Base-by-base conservation (phyloP, 805 yeast species). In the Ogataea kodamae region DNA sequence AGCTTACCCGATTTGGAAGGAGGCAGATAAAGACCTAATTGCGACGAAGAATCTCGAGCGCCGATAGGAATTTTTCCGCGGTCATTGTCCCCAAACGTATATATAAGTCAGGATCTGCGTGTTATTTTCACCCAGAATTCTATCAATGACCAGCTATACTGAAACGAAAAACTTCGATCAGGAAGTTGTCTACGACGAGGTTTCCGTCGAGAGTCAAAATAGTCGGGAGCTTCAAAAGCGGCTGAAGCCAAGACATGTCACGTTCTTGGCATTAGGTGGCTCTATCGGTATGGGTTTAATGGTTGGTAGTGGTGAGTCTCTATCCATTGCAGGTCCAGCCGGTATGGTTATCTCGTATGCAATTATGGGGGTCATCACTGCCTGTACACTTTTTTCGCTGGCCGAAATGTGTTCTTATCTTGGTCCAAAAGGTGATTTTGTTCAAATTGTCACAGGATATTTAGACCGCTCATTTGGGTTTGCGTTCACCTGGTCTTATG, bases 331-430 rank as follows among this genome's bases (percentile, higher is more conserved):
- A 10, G 90, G 90, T 14, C 89, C 89, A 1, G 88, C 76, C 8
- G 74, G 75, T 33, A 63, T 84, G 4, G 58, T 82, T 17, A 75
- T 82, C 29, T 71, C 85, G 2, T 82, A 76, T 48, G 30, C 76
- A 11, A 78, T 78, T 55, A 78, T 81, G 70, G 85, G 81, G 22
- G 55, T 81, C 2, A 51, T 82, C 28, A 85, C 78, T 0, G 78
- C 66, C 49, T 69, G 74, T 9, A 83, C 81, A 32, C 76, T 84
- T 13, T 88, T 81, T 53, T 71, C 81, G 3, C 62, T 82, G 37
- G 89, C 88, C 50, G 90, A 82, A 57, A 79, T 82, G 89, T 87
- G 88, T 31, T 81, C 88, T 7, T 78, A 70, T 45, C 76, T 81
- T 11, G 89, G 89, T 6, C 73, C 78, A 25, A 67, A 77, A 1